Evolutionary conservation across 2,329 filamentous ascomycete species (phyloP).

Genomic region (Colletotrichum sp.): DNA sequence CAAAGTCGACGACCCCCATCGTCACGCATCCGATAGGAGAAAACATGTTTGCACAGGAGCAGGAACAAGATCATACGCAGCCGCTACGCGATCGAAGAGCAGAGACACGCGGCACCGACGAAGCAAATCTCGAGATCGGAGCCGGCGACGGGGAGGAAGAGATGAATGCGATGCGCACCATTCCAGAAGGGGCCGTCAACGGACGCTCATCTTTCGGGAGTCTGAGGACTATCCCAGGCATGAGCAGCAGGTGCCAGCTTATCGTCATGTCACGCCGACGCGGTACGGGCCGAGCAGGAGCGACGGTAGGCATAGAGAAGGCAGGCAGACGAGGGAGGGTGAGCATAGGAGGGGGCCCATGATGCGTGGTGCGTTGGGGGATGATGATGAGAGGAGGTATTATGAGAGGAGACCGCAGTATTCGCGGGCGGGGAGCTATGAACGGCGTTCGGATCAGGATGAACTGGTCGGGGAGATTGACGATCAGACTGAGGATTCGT

Average conservation of each 20-base stretch:
- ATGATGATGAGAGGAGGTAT: neutral
- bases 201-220: neutral
- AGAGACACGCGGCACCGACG: neutral
- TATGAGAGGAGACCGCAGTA: neutral
- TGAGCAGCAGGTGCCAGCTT: neutral
- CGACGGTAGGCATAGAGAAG: neutral
- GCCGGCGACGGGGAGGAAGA: neutral
- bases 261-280: neutral
- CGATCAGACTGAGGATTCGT: neutral
- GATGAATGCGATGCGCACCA: neutral
- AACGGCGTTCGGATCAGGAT: neutral
- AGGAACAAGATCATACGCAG: neutral
- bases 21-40: neutral
- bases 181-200: neutral
- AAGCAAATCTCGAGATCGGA: neutral
- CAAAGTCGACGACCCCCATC: neutral
- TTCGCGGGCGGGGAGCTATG: neutral
- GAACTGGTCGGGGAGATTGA: constrained; percentile 10
- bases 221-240: neutral
- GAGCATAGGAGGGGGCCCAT: neutral
- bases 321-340: neutral
- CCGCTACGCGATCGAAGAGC: neutral
- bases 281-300: neutral
- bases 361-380: neutral
- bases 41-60: neutral